Percentiles rank a stretch among this genome's conserved stretches.
phyloP scores from a whole-genome alignment of 192 early-diverging fungal genomes.

The Cladochytrium replicatum region DNA sequence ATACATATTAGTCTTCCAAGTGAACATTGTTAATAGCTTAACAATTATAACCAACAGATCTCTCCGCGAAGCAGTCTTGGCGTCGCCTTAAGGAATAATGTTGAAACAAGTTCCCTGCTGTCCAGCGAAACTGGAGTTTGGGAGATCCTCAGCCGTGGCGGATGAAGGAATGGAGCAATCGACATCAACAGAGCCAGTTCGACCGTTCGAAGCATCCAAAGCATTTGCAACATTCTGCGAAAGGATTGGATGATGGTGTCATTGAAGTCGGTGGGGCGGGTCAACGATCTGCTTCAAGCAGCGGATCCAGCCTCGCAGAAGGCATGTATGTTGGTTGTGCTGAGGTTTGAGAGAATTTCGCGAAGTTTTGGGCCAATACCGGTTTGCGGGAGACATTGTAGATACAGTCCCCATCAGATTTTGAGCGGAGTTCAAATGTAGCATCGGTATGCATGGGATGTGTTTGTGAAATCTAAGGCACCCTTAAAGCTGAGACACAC shows the following conservation, averaged over 20 bases:
- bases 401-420: no score
- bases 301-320: background rate
- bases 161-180: conserved; percentile 29
- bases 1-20: no score
- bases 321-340: background rate
- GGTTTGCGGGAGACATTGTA: no score
- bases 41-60: no score
- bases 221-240: conserved; percentile 2
- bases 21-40: no score
- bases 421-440: no score
- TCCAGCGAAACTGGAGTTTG: conserved; percentile 38
- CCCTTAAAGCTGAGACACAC: background rate
- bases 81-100: no score
- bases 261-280: background rate
- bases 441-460: conserved; percentile 1
- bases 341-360: background rate
- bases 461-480: conserved; percentile 1
- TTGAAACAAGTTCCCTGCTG: conserved; percentile 43
- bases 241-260: background rate
- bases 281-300: background rate
- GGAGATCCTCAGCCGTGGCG: conserved; percentile 42
- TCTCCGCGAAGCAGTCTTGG: no score
- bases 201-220: background rate
- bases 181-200: no score
- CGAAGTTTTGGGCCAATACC: background rate